Conservation (phyloP, 257 asterid species). For the Henckelia pumila region DNA sequence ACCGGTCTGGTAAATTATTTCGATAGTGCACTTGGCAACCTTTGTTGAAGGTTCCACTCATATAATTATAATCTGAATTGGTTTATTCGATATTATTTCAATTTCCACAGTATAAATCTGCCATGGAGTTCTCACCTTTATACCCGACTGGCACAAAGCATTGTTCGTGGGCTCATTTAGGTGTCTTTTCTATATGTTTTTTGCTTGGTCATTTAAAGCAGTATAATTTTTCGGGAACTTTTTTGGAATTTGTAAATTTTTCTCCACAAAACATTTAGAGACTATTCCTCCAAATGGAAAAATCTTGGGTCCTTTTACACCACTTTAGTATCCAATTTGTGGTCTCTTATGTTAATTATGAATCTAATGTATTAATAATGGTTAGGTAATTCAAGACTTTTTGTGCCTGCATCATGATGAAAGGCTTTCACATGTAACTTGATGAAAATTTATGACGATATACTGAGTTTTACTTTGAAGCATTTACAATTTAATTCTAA, state of each 20-base stretch:
- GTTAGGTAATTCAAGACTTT: conserved; percentile 3
- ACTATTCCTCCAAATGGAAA: conserved; percentile 5
- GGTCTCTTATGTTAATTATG: background rate
- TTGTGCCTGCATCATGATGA: no score
- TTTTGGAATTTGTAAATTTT: background rate
- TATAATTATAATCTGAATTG: background rate
- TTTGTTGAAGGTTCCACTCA: background rate
- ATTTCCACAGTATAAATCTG: background rate
- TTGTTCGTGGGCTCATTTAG: background rate
- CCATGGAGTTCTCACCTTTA: background rate
- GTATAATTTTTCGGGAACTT: background rate
- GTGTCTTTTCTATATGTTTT: background rate
- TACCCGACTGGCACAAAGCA: background rate
- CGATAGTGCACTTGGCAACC: no score
- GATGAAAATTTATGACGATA: background rate
- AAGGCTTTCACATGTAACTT: background rate
- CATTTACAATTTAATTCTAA: background rate
- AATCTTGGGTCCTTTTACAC: background rate
- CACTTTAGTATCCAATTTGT: background rate
- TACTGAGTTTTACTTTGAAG: background rate
- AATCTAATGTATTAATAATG: background rate
- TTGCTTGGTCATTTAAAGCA: conserved; percentile 6
- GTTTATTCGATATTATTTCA: background rate
- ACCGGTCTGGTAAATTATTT: no score
- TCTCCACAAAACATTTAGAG: background rate